Evolutionary conservation across 345 rosid genomes (phyloP), one percentile per base, ranked within the genome.

Genomic region (Linum lewisii): DNA sequence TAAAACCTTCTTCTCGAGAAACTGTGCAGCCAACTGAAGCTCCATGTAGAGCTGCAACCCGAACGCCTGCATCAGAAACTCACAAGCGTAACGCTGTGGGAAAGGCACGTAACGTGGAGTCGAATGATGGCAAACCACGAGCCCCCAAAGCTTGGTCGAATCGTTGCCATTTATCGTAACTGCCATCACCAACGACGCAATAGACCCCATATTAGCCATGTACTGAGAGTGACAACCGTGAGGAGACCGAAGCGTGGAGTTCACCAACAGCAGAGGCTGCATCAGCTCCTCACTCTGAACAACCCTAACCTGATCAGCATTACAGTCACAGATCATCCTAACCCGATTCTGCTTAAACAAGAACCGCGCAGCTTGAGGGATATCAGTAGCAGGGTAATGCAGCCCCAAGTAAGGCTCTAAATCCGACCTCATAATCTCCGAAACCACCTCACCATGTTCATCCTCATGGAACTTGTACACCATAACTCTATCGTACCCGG

Each of bases 401-500:
- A 85, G 65, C 24, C 94, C 95, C 73, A 83, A 77, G 54, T 82
- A 87, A n/a, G 97, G 95, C 59, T 87, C 95, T 51, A 90, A 75
- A 77, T 90, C 87, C 53, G 91, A 79, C 67, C 91, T 81, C 61
- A 88, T 79, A 11, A 85, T 82, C 79, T 90, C 97, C 0, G 95
- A 87, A 15, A 90, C 75, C 60, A 87, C 87, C 69, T 90, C 89
- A 25, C 97, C 97, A 62, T 87, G 95, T 54, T 81, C 87, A 74
- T 87, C 95, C 47, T 83, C 94, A 64, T 90, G 95, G 66, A 90
- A 87, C 71, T 81, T 84, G 54, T 87, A 90, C 2, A 85, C 81
- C 95, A 90, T 90, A 24, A 90, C 94, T 66, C 97, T 79, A 61
- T 90, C 94, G 72, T 79, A 90, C 22, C 95, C 95, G 0, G 91